phyloP scores from a whole-genome alignment of 2,329 filamentous ascomycete species.

The Paecilomyces formosus region DNA sequence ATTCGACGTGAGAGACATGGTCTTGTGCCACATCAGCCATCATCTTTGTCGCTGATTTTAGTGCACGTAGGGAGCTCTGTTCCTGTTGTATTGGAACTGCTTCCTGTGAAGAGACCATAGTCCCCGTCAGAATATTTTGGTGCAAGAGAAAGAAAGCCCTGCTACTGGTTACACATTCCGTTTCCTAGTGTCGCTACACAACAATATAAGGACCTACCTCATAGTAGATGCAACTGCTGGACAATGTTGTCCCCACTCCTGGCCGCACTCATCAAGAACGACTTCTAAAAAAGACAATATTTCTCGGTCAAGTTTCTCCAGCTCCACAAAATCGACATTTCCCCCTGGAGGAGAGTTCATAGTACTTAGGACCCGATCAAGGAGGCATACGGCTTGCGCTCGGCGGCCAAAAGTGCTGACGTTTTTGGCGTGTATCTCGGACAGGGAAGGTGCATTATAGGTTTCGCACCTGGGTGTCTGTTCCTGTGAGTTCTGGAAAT shows the following conservation, averaged over 20 bases:
- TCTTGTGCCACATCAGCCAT: slow-evolving; percentile 2
- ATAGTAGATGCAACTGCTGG: slow-evolving; percentile 1
- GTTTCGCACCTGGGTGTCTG: not conserved
- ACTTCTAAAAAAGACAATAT: not conserved
- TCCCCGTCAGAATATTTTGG: not conserved
- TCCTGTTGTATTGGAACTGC: not conserved
- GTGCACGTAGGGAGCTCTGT: not conserved
- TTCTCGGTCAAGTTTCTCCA: not conserved
- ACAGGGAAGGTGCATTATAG: not conserved
- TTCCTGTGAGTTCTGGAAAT: not conserved
- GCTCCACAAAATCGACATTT: not conserved
- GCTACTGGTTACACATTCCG: not conserved
- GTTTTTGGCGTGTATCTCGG: not conserved
- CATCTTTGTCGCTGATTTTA: slow-evolving; percentile 1
- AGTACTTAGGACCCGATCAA: not conserved
- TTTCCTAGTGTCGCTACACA: not conserved
- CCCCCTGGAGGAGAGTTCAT: not conserved
- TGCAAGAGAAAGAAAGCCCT: not conserved
- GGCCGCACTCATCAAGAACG: not conserved
- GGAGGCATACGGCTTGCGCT: not conserved
- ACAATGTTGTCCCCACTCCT: not conserved
- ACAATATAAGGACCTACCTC: not conserved
- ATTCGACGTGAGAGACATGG: not conserved
- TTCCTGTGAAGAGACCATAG: not conserved
- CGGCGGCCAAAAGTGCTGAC: not conserved